These are phyloP conservation scores for Dictyostelium capitatum DNA, from an alignment of 78 protist species.

Conservation along the genomic window DNA sequence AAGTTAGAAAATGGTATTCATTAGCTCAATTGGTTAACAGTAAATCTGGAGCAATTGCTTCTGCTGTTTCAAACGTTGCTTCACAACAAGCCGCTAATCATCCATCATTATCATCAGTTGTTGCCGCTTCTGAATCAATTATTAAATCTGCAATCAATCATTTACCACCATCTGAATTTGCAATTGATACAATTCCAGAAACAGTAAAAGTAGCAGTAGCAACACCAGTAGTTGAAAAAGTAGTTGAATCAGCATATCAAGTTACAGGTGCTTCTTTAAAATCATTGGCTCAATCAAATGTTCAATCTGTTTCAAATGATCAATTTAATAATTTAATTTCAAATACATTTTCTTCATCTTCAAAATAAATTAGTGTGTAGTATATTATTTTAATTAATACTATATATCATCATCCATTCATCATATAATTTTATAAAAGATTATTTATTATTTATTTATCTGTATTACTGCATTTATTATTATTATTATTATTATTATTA, in stretches of 20 bases:
- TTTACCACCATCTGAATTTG: background rate
- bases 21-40: background rate
- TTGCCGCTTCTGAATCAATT: background rate
- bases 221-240: background rate
- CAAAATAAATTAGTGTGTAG: background rate
- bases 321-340: conserved; percentile 18
- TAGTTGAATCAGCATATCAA: background rate
- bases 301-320: conserved; percentile 1
- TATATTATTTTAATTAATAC: background rate
- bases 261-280: conserved; percentile 8
- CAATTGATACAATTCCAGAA: background rate
- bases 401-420: background rate
- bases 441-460: background rate
- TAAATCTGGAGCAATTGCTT: background rate
- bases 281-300: background rate
- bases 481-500: background rate
- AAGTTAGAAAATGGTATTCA: conserved; percentile 34
- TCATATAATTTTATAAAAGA: background rate
- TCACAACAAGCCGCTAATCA: background rate
- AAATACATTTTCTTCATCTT: background rate
- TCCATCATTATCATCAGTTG: background rate
- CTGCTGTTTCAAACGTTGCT: background rate
- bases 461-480: background rate
- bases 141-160: no score
- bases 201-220: background rate